These are phyloP conservation scores for Komagataella pastoris DNA, from an alignment of 805 yeast genomes.

Conservation along the genomic window DNA sequence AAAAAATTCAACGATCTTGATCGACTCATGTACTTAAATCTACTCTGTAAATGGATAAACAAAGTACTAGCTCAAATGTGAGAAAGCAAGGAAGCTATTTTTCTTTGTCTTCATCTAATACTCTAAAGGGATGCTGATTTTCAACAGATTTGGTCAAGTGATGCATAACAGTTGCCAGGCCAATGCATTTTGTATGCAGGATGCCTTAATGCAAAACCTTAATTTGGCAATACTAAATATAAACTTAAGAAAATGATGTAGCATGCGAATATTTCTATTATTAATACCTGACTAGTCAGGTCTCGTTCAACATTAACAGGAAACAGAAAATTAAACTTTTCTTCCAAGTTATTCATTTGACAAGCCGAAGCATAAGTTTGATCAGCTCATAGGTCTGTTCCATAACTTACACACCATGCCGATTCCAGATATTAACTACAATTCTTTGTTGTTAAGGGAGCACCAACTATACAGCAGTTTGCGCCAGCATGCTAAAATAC, in stretches of 20 bases:
- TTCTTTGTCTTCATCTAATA: too few species aligned
- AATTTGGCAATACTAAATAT: background rate
- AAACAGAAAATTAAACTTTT: background rate
- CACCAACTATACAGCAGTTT: conserved; percentile 16
- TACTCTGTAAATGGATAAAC: too few species aligned
- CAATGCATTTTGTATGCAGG: background rate
- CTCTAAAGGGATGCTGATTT: too few species aligned
- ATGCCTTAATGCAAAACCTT: background rate
- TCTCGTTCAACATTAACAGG: background rate
- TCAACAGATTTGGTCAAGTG: background rate
- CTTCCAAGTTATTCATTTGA: background rate
- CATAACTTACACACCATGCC: conserved; percentile 9
- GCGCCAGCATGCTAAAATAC: background rate
- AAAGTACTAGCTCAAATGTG: too few species aligned
- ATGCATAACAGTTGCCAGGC: background rate
- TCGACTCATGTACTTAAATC: too few species aligned
- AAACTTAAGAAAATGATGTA: background rate
- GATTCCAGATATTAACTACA: conserved; percentile 18
- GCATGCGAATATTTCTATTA: background rate
- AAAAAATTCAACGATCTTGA: too few species aligned
- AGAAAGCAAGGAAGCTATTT: too few species aligned
- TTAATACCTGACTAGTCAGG: background rate
- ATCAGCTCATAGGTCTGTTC: background rate
- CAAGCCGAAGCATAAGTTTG: background rate
- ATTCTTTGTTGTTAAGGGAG: conserved; percentile 18